These are phyloP conservation scores for Colletotrichum eremochloae DNA, from an alignment of 2,329 filamentous ascomycete species.

Conservation along the genomic window DNA sequence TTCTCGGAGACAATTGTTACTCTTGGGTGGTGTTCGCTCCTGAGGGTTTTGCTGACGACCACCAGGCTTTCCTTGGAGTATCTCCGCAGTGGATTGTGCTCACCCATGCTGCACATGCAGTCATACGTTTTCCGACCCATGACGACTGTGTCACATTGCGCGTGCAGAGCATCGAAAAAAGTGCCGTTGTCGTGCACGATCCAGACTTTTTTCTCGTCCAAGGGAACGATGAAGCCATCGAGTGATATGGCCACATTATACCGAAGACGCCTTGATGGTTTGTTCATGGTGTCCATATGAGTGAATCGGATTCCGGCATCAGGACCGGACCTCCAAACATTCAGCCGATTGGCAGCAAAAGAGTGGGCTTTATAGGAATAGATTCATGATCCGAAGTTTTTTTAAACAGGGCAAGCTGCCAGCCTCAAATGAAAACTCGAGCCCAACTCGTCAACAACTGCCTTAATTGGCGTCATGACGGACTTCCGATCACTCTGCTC, in stretches of 20 bases:
- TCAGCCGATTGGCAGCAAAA: neutral
- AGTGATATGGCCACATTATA: constrained; percentile 53
- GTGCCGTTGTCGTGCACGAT: constrained; percentile 50
- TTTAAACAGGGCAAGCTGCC: neutral
- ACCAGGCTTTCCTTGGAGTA: constrained; percentile 45
- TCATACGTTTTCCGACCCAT: constrained; percentile 55
- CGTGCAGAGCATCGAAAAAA: constrained; percentile 50
- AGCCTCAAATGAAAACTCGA: too few relatives aligned
- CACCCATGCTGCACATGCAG: constrained; percentile 43
- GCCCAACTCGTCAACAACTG: neutral
- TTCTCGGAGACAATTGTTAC: constrained; percentile 47
- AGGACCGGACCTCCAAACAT: neutral
- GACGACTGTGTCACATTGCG: constrained; percentile 50
- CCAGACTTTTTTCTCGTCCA: constrained; percentile 48
- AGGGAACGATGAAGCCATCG: constrained; percentile 53
- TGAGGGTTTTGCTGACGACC: constrained; percentile 47
- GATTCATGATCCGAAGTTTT: neutral
- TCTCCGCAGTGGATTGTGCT: constrained; percentile 45
- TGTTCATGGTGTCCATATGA: constrained; percentile 16
- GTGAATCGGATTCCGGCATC: too few relatives aligned
- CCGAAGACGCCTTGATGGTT: constrained; percentile 43
- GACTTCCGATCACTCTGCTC: constrained; percentile 22
- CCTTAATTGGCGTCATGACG: constrained; percentile 12
- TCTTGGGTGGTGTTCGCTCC: constrained; percentile 41
- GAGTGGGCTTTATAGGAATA: neutral